Evolutionary conservation across 169 alveolate species (phyloP).

Genomic region (Eimeria zaria): DNA sequence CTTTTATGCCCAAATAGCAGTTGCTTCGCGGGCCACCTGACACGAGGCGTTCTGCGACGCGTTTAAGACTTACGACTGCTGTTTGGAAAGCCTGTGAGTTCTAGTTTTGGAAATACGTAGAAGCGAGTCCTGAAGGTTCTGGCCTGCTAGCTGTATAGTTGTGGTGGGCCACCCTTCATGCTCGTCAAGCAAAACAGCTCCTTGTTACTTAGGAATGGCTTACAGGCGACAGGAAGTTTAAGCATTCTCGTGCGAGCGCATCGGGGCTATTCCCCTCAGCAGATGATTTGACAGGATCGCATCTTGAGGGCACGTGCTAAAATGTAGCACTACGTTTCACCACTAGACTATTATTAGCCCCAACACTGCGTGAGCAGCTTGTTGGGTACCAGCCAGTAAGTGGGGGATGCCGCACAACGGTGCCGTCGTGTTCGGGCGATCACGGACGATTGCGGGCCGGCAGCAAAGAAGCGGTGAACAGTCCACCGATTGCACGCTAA

Average conservation of each 20-base stretch:
- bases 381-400: constrained; percentile 32
- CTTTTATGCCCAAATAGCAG: background rate
- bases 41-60: background rate
- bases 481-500: background rate
- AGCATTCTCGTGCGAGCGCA: background rate
- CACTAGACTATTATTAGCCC: background rate
- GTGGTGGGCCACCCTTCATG: background rate
- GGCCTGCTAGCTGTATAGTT: background rate
- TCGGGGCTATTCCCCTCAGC: background rate
- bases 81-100: constrained; percentile 13
- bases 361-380: background rate
- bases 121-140: background rate
- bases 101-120: background rate
- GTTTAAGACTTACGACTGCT: background rate
- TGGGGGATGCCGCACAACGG: background rate
- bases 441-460: background rate
- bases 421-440: background rate
- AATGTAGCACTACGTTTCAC: background rate
- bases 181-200: background rate
- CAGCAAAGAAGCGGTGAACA: too few species aligned
- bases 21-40: background rate
- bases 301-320: background rate
- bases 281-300: background rate
- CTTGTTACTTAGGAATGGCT: background rate
- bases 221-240: background rate